phyloP scores from a whole-genome alignment of 2,329 filamentous ascomycete genomes.

The Trichoderma gracile region DNA sequence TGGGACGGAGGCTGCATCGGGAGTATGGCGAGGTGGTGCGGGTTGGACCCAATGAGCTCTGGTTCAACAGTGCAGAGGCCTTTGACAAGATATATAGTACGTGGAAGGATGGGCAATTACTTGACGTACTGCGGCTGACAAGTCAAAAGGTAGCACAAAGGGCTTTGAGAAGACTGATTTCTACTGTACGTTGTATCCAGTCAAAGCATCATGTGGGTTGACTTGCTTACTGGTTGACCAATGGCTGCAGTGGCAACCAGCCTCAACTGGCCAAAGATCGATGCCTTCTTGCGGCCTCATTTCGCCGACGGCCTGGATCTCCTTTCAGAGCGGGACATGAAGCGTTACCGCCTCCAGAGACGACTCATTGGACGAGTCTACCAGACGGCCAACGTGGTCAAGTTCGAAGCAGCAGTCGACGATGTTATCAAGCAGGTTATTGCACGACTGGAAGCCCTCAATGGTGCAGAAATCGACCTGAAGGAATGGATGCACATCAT shows the following conservation, averaged over 20 bases:
- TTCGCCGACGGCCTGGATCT: constrained; percentile 52
- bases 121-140: background rate
- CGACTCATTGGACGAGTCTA: constrained; percentile 53
- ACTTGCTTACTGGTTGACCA: background rate
- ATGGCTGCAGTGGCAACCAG: constrained; percentile 46
- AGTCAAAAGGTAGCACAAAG: constrained; percentile 44
- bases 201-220: background rate
- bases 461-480: constrained; percentile 47
- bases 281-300: constrained; percentile 40
- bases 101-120: constrained; percentile 22
- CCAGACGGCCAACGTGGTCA: constrained; percentile 44
- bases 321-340: constrained; percentile 50
- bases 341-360: constrained; percentile 51
- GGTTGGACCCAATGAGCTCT: constrained; percentile 56
- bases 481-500: constrained; percentile 60
- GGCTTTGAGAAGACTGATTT: constrained; percentile 56
- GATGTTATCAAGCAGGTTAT: constrained; percentile 42
- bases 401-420: constrained; percentile 46
- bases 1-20: constrained; percentile 48
- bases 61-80: constrained; percentile 51
- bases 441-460: constrained; percentile 39
- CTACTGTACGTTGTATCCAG: constrained; percentile 44
- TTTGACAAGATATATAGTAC: constrained; percentile 51
- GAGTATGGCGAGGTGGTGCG: constrained; percentile 54
- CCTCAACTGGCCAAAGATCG: constrained; percentile 45